Percentiles rank a stretch among this genome's conserved stretches.
phyloP scores from a whole-genome alignment of 495 filamentous ascomycete species.

The Neurospora pannonica region DNA sequence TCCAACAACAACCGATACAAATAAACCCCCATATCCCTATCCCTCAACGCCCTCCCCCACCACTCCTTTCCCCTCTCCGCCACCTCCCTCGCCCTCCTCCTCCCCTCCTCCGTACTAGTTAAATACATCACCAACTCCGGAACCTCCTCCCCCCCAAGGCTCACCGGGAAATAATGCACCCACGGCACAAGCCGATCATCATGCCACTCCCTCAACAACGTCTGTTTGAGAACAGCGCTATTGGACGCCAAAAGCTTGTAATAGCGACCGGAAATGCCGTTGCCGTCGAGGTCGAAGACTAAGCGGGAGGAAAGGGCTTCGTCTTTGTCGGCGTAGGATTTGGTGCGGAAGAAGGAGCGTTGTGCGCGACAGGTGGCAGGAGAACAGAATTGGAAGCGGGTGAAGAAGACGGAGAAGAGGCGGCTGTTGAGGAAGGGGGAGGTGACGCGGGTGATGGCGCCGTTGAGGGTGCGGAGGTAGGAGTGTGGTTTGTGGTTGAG shows the following conservation, averaged over 20 bases:
- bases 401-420: conserved; percentile 2
- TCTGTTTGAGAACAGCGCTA: conserved; percentile 37
- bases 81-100: conserved; percentile 9
- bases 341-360: conserved; percentile 10
- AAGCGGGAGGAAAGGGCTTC: conserved; percentile 14
- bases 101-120: conserved; percentile 20
- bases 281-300: conserved; percentile 48
- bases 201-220: conserved; percentile 48
- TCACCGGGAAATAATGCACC: conserved; percentile 18
- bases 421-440: conserved; percentile 13
- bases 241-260: conserved; percentile 37
- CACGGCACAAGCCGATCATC: conserved; percentile 40
- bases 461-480: conserved; percentile 7
- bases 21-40: conserved; percentile 67
- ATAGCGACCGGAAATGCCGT: conserved; percentile 42
- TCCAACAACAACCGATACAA: conserved; percentile 60
- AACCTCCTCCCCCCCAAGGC: conserved; percentile 6
- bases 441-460: neutral
- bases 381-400: conserved; percentile 1
- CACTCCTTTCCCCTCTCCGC: conserved; percentile 52
- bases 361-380: neutral
- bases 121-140: conserved; percentile 32
- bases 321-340: conserved; percentile 11
- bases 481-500: conserved; percentile 15
- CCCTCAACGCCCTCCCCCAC: conserved; percentile 54